Evolutionary conservation across 2,329 filamentous ascomycete species (phyloP), one percentile per base, ranked within the genome.

Genomic region (Helotiales sp.): DNA sequence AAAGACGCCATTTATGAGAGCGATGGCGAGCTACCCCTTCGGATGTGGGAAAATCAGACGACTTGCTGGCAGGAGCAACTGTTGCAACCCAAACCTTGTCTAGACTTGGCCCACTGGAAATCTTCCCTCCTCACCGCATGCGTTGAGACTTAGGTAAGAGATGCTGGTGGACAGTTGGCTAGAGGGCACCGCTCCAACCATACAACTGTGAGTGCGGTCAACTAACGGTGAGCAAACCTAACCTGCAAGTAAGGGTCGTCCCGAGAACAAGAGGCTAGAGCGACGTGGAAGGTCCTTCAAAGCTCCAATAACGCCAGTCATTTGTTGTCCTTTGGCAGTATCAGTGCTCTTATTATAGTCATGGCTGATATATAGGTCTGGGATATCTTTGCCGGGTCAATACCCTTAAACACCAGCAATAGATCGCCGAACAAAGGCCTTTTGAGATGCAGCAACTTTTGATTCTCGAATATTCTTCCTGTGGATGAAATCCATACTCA

Each of bases 21-120:
- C 20, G 64, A 69, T 72, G 66, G 66, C 66, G 71, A 40, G 52
- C 70, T 69, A 45, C 22, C 26, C 57, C 59, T 50, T 52, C 50
- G 40, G 45, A 57, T 40, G 40, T 15, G 26, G 15, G 26, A 30
- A 43, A 45, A 28, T 40, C 13, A 28, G 32, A 34, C 13, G 8
- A 22, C 43, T 59, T 60, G 28, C 43, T 64, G 55, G 60, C 34
- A 61, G 55, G n/a, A 32, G 10, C 62, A 20, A 28, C 50, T 62
- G 32, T 49, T 58, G 47, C 52, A 65, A 34, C 20, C 34, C 45
- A 28, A 57, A 55, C 61, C 55, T 61, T 54, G 55, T 68, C 43
- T 49, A 34, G 30, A 28, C n/a, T n/a, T 40, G 22, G 45, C 30
- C 26, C n/a, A 11, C 45, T 47, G 37, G 17, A 15, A 26, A n/a